Conservation (phyloP, 306 rosid genomes). For the Hylodesmum podocarpum region DNA sequence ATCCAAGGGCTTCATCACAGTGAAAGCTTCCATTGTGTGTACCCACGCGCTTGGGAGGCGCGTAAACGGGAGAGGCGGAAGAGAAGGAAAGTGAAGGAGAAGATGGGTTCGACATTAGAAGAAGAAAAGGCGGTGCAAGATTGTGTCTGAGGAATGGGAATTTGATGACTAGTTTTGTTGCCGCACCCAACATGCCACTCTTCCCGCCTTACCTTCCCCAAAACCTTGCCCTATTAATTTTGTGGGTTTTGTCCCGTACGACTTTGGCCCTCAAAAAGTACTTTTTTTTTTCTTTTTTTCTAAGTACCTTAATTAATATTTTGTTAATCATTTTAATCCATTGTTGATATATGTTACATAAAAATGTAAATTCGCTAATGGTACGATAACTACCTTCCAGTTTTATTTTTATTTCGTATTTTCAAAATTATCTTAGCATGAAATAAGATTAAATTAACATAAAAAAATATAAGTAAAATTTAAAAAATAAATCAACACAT, state of each 20-base stretch:
- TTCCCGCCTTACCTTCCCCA: neutral
- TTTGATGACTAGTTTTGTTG: conserved; percentile 18
- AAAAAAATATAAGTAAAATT: no score
- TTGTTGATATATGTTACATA: no score
- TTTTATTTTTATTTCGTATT: no score
- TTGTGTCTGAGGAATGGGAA: conserved; percentile 11
- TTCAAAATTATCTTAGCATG: no score
- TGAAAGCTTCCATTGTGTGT: conserved; percentile 97
- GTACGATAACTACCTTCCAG: no score
- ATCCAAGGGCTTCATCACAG: conserved; percentile 98
- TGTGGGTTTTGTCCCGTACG: neutral
- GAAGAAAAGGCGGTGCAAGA: conserved; percentile 25
- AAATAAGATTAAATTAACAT: no score
- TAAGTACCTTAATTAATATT: no score
- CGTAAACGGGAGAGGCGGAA: conserved; percentile 36
- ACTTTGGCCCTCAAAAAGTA: no score
- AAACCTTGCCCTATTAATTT: neutral
- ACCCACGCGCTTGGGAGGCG: conserved; percentile 72
- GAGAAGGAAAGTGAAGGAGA: conserved; percentile 11
- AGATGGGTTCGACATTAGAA: conserved; percentile 20
- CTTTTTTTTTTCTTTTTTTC: no score
- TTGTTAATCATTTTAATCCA: no score
- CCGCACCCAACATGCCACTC: conserved; percentile 13
- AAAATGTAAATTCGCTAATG: no score
- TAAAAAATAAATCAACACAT: no score